These are phyloP conservation scores for Boechera divaricarpa DNA, from an alignment of 345 rosid species.

Conservation along the genomic window DNA sequence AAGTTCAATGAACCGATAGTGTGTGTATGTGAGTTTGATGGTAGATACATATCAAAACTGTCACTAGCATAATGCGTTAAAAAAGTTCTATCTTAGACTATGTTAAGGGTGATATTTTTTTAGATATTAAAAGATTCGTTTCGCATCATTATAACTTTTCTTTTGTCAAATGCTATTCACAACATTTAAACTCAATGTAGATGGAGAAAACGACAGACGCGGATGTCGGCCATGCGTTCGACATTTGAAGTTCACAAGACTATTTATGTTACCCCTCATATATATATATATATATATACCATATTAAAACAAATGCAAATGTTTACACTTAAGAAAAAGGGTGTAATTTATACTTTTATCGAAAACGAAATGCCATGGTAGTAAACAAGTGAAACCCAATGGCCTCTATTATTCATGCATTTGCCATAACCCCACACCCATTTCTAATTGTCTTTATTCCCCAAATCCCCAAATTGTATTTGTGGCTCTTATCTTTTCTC, in stretches of 20 bases:
- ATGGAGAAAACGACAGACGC: background rate
- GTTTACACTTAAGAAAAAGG: background rate
- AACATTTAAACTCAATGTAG: background rate
- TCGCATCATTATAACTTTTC: background rate
- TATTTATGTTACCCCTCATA: background rate
- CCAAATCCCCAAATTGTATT: background rate
- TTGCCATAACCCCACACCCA: background rate
- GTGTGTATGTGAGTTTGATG: background rate
- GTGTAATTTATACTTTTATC: background rate
- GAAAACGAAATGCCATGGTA: background rate
- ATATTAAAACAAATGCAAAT: background rate
- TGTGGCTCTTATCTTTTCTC: constrained; percentile 9
- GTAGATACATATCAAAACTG: background rate
- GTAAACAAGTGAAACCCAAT: constrained; percentile 20
- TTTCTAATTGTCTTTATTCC: constrained; percentile 8
- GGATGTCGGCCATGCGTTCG: background rate
- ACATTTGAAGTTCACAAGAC: background rate
- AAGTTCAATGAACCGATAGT: background rate
- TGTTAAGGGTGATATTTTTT: background rate
- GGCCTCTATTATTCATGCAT: constrained; percentile 19
- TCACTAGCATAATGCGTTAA: background rate
- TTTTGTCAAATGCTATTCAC: constrained; percentile 10
- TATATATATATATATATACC: too few species aligned
- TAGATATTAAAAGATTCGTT: constrained; percentile 7
- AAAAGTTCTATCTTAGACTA: background rate